A percentile compares a stretch with the other conserved stretches of the same genome.
Evolutionary conservation across 2,329 filamentous ascomycete genomes (phyloP).

Genomic region (Talaromyces albobiverticillius): DNA sequence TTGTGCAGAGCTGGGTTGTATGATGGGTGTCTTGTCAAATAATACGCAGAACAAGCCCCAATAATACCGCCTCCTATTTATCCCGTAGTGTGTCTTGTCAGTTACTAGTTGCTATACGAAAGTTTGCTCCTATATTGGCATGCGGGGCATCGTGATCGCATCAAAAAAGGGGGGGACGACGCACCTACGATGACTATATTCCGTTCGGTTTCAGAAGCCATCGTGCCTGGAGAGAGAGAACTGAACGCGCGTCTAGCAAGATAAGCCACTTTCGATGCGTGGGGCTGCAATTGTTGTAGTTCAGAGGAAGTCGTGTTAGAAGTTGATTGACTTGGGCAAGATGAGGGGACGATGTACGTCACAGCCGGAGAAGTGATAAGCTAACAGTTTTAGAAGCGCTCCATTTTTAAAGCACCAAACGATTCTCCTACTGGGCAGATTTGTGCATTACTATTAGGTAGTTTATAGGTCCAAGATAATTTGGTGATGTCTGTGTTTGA

Average conservation of each 20-base stretch:
- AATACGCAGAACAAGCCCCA: constrained; percentile 88
- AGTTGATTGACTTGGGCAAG: neutral
- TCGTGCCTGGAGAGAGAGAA: constrained; percentile 23
- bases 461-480: too few species aligned
- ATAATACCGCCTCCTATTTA: constrained; percentile 81
- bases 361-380: neutral
- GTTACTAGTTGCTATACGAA: constrained; percentile 5
- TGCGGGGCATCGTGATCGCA: constrained; percentile 7
- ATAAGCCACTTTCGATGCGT: constrained; percentile 22
- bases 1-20: constrained; percentile 73
- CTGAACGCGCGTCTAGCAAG: constrained; percentile 17
- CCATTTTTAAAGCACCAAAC: too few species aligned
- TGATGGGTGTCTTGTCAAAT: constrained; percentile 76
- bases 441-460: too few species aligned
- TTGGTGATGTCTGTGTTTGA: too few species aligned
- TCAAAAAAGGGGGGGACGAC: neutral
- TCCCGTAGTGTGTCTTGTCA: constrained; percentile 13
- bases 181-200: constrained; percentile 42
- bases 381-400: too few species aligned
- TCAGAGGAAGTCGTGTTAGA: neutral
- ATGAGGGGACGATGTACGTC: constrained; percentile 3
- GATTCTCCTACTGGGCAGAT: too few species aligned
- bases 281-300: neutral
- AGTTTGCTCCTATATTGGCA: neutral
- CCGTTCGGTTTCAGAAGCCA: constrained; percentile 31